These are phyloP conservation scores for Saitozyma podzolica DNA, from an alignment of 768 basidiomycete species.

Conservation along the genomic window DNA sequence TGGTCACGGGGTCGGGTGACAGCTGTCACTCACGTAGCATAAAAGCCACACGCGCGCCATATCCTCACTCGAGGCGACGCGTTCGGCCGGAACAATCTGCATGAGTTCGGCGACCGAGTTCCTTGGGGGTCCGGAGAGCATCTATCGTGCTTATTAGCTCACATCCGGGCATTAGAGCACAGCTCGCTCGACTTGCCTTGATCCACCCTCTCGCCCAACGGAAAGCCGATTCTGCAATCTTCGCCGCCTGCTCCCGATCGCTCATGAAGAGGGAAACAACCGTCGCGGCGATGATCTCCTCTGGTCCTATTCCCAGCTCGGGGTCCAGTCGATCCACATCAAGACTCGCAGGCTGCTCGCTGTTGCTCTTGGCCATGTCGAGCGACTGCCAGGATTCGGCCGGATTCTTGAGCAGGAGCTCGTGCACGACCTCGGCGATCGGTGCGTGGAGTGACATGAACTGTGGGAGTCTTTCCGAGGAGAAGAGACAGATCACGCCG, in stretches of 20 bases:
- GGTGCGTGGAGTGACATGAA: conserved; percentile 12
- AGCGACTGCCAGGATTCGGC: conserved; percentile 27
- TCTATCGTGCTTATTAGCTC: conserved; percentile 5
- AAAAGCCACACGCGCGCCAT: conserved; percentile 38
- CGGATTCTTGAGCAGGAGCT: conserved; percentile 26
- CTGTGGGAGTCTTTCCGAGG: conserved; percentile 24
- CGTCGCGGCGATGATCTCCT: conserved; percentile 39
- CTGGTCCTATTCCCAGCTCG: conserved; percentile 42
- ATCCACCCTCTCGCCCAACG: conserved; percentile 40
- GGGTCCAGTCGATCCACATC: conserved; percentile 32
- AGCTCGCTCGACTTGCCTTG: conserved; percentile 16
- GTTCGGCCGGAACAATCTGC: conserved; percentile 26
- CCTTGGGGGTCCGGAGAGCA: conserved; percentile 12
- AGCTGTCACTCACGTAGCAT: conserved; percentile 28
- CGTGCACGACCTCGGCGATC: conserved; percentile 18
- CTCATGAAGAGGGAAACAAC: conserved; percentile 27
- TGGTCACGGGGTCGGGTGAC: conserved; percentile 2
- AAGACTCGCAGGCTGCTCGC: neutral
- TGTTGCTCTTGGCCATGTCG: conserved; percentile 7
- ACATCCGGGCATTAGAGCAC: neutral
- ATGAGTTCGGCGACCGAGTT: conserved; percentile 17
- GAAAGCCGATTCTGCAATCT: conserved; percentile 31
- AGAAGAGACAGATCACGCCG: conserved; percentile 31
- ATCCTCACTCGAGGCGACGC: conserved; percentile 19
- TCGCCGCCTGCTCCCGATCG: conserved; percentile 21